phyloP scores from a whole-genome alignment of 495 filamentous ascomycete species.

The Annulohypoxylon moriforme region DNA sequence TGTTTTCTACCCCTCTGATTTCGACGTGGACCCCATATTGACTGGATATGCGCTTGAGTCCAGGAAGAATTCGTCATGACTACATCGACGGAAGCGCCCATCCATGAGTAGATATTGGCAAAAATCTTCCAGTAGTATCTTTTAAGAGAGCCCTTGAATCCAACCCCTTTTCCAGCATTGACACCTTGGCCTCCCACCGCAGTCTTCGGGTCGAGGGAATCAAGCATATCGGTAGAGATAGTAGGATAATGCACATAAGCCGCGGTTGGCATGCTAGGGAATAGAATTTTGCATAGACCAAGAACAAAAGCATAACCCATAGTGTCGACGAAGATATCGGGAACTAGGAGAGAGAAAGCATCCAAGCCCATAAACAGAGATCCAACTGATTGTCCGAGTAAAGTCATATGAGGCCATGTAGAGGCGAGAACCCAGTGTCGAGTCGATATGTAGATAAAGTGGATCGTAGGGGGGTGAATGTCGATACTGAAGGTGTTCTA shows the following conservation, averaged over 20 bases:
- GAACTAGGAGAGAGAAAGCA: constrained; percentile 90
- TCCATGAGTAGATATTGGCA: constrained; percentile 79
- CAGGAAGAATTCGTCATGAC: constrained; percentile 98
- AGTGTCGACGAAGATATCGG: constrained; percentile 95
- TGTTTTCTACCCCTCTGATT: constrained; percentile 53
- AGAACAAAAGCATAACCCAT: constrained; percentile 97
- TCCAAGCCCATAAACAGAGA: constrained; percentile 89
- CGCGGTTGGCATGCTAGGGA: constrained; percentile 81
- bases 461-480: constrained; percentile 82
- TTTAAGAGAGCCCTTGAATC: constrained; percentile 73
- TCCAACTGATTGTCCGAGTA: constrained; percentile 92
- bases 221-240: constrained; percentile 98
- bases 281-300: constrained; percentile 82
- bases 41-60: constrained; percentile 86
- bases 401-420: constrained; percentile 91
- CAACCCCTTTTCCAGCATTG: constrained; percentile 82
- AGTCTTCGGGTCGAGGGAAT: constrained; percentile 73
- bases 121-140: constrained; percentile 87
- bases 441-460: constrained; percentile 89
- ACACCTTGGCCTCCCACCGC: constrained; percentile 74
- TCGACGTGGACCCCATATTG: constrained; percentile 77
- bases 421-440: constrained; percentile 84
- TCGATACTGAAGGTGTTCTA: constrained; percentile 92
- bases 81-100: constrained; percentile 84
- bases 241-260: constrained; percentile 99